phyloP scores from a whole-genome alignment of 2,329 filamentous ascomycete genomes.

The Arthroderma sp. region DNA sequence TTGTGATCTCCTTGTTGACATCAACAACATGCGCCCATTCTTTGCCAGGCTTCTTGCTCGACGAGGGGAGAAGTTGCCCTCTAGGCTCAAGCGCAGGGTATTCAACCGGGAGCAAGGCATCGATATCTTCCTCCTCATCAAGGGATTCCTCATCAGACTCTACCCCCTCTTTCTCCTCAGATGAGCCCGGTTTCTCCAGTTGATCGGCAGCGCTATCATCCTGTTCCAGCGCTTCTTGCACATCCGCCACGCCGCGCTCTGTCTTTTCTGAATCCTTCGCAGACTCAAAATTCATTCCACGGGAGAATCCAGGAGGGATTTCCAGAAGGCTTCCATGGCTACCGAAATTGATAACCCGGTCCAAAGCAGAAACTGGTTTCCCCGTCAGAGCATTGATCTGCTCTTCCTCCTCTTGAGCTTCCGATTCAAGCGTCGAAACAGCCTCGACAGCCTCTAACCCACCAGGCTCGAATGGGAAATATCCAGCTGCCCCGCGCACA shows the following conservation, averaged over 20 bases:
- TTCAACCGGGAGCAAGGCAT: constrained; percentile 77
- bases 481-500: constrained; percentile 80
- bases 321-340: constrained; percentile 65
- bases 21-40: constrained; percentile 99
- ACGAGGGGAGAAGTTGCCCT: constrained; percentile 58
- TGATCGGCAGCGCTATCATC: constrained; percentile 24
- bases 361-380: constrained; percentile 41
- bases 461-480: constrained; percentile 86
- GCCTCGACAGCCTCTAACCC: constrained; percentile 79
- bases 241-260: constrained; percentile 50
- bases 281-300: constrained; percentile 61
- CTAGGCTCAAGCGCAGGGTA: constrained; percentile 84
- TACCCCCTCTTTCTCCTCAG: constrained; percentile 7
- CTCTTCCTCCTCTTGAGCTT: constrained; percentile 45
- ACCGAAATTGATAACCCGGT: constrained; percentile 73
- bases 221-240: constrained; percentile 49
- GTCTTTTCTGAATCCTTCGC: constrained; percentile 40
- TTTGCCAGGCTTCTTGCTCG: constrained; percentile 58
- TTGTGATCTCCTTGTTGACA: constrained; percentile 82
- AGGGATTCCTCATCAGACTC: constrained; percentile 17
- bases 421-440: constrained; percentile 69
- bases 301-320: constrained; percentile 64
- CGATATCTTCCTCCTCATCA: constrained; percentile 47
- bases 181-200: constrained; percentile 16
- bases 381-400: constrained; percentile 23